Evolutionary conservation across 345 rosid genomes (phyloP).

Genomic region (Lenwebbia sp.): DNA sequence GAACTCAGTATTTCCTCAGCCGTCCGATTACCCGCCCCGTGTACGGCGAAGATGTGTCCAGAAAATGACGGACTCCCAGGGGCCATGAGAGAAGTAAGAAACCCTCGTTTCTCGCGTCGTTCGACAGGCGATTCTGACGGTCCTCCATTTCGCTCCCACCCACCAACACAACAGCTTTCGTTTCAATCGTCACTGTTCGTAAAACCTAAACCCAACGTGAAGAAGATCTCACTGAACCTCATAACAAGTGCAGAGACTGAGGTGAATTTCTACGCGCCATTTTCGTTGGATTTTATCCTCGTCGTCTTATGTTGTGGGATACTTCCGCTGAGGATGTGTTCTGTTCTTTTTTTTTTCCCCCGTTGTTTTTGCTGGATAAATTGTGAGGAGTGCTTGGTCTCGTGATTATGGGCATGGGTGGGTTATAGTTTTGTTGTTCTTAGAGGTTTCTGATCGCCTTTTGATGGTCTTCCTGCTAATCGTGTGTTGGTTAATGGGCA

Average conservation of each 20-base stretch:
- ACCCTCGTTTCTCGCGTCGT: not conserved
- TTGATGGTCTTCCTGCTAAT: not conserved
- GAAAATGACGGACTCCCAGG: not conserved
- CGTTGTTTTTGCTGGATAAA: not conserved
- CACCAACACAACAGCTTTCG: not conserved
- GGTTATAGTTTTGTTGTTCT: not conserved
- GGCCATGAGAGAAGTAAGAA: not conserved
- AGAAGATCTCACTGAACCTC: not conserved
- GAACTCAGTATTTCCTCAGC: not conserved
- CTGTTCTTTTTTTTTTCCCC: not conserved
- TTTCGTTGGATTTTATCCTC: not conserved
- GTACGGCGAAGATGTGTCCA: not conserved
- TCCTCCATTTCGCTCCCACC: not conserved
- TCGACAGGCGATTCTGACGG: not conserved
- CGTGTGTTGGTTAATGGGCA: not conserved
- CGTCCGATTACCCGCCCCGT: not conserved
- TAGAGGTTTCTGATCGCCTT: not conserved
- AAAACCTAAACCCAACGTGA: not conserved
- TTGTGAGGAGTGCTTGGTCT: not conserved
- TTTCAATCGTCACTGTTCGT: not conserved
- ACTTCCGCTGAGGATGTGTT: not conserved
- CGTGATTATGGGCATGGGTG: not conserved
- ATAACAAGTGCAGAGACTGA: not conserved
- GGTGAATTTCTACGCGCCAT: not conserved
- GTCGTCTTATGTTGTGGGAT: not conserved